Base-by-base conservation (phyloP, 2,329 filamentous ascomycete genomes). In the Chaetomium sp. region DNA sequence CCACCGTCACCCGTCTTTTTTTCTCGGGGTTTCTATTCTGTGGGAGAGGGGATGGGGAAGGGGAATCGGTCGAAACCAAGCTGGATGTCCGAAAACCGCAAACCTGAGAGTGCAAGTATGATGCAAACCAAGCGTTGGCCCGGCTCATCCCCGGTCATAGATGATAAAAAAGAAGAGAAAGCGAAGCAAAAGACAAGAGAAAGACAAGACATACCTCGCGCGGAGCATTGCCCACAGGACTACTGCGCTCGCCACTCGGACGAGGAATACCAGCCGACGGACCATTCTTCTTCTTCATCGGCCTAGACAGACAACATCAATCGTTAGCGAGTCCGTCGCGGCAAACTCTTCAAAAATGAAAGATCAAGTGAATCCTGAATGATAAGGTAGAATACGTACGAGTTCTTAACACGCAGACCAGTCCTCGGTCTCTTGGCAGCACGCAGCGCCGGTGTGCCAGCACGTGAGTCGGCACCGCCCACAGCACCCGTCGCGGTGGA, bases 281-380 rank as follows among this genome's bases (percentile, higher is more conserved):
- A 63, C 84, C 81, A 59, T 79, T 78, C 70, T 86, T 87, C 74
- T 87, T 89, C 75, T 91, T 91, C 70, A 86, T 79, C 45, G 88
- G 88, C 62, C 88, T 91, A 68, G 49, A 61, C 53, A 61, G 55
- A 65, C 55, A 59, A 41, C 12, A 27, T 27, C 3, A 9, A 42
- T 10, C 8, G 61, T 62, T 53, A 62, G 57, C 54, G 40, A 42
- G 10, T n/a, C 37, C 8, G 37, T 40, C 9, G 37, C 37, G 37
- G 12, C 12, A 40, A 40, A 12, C 8, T 9, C 37, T 9, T 8
- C 53, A 54, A 40, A 42, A 53, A 36, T 49, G n/a, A 46, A 49
- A 45, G 53, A 51, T 10, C 47, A 48, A 51, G 37, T 45, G 44
- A 59, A 42, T 36, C 6, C 11, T 44, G 37, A 8, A 12, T 12